A percentile compares a stretch with the other conserved stretches of the same genome.
phyloP scores from a whole-genome alignment of 495 filamentous ascomycete genomes.

The Hypoxylon rickii region DNA sequence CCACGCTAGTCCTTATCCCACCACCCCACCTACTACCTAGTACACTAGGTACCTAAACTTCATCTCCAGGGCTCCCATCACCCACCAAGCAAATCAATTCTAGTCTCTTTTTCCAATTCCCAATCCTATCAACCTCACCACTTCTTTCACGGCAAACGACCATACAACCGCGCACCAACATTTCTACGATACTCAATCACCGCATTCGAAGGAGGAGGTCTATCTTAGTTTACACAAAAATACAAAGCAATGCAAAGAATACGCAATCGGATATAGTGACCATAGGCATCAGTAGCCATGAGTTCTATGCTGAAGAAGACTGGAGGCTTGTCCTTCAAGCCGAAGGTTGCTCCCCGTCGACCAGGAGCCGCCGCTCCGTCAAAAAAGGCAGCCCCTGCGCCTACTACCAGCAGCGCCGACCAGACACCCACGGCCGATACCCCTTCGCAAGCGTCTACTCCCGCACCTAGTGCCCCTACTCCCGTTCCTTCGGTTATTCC shows the following conservation, averaged over 20 bases:
- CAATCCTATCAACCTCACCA: background rate
- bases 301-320: slow-evolving; percentile 54
- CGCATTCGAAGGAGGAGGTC: background rate
- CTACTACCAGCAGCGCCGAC: slow-evolving; percentile 15
- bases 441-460: slow-evolving; percentile 22
- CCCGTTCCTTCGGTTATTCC: slow-evolving; percentile 4
- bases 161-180: too few relatives aligned
- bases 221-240: background rate
- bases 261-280: slow-evolving; percentile 11
- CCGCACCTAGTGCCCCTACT: slow-evolving; percentile 11
- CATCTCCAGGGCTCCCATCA: background rate
- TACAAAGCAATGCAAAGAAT: slow-evolving; percentile 16
- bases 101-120: background rate
- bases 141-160: background rate
- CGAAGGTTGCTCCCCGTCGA: slow-evolving; percentile 41
- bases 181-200: too few relatives aligned
- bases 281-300: slow-evolving; percentile 32
- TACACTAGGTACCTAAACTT: background rate
- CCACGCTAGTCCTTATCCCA: too few relatives aligned
- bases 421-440: slow-evolving; percentile 23
- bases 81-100: slow-evolving; percentile 4
- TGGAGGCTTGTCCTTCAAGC: slow-evolving; percentile 48
- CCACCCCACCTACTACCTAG: slow-evolving; percentile 21
- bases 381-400: slow-evolving; percentile 21
- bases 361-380: slow-evolving; percentile 15